Percentiles rank a stretch among this genome's conserved stretches.
Evolutionary conservation across 2,329 filamentous ascomycete genomes (phyloP).

Genomic region (Incumbomyces lentus): DNA sequence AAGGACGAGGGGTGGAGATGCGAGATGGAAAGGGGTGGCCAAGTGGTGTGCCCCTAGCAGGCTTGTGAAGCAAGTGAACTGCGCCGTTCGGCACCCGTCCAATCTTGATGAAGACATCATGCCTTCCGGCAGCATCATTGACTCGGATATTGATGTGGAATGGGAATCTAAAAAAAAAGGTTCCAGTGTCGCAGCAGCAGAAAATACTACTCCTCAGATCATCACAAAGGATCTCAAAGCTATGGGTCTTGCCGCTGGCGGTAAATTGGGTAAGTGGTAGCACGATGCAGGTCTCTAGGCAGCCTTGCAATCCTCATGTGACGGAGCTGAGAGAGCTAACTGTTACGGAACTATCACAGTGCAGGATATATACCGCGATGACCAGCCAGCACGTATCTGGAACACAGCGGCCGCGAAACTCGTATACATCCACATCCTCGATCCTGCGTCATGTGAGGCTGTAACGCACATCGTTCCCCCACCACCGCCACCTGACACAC

Average conservation of each 20-base stretch:
- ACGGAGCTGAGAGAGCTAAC: background rate
- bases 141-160: no score
- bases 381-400: slow-evolving; percentile 22
- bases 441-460: slow-evolving; percentile 10
- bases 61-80: no score
- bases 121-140: no score
- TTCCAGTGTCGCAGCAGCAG: no score
- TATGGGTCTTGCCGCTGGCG: slow-evolving; percentile 33
- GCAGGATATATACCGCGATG: background rate
- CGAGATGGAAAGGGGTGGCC: no score
- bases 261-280: slow-evolving; percentile 33
- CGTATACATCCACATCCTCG: slow-evolving; percentile 20
- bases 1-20: no score
- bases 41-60: no score
- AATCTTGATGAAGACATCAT: no score
- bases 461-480: slow-evolving; percentile 3
- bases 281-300: slow-evolving; percentile 19
- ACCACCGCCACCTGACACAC: slow-evolving; percentile 5
- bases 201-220: background rate
- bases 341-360: background rate
- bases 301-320: no score
- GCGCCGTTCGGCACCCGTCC: no score
- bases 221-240: slow-evolving; percentile 2
- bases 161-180: no score
- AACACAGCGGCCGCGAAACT: slow-evolving; percentile 21